Evolutionary conservation across 768 basidiomycete species (phyloP), one percentile per base, ranked within the genome.

Genomic region (Boletellus emodensis): DNA sequence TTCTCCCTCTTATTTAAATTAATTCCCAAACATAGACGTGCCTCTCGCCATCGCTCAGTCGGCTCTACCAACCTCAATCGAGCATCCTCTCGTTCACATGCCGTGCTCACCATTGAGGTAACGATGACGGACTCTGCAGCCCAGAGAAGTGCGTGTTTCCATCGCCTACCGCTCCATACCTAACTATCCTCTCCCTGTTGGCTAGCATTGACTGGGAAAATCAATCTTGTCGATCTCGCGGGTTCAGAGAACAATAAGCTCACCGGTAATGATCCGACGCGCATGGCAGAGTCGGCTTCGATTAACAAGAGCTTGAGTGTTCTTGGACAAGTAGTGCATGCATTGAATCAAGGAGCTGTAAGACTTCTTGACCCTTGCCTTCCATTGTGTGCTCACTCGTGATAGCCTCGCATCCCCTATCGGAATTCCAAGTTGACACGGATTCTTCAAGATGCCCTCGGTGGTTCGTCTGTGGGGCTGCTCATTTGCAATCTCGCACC

Each of bases 201-300:
- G 44, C 20, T 53, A 90, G 89, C 78, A 38, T 64, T 85, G 43
- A 78, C 75, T 2, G 90, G 90, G 10, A 90, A 87, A 64, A 84
- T 93, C 48, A 90, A 90, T 56, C 78, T 94, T 9, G 89, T 93
- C 11, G 92, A 94, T 69, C 77, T 94, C 24, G 92, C 92, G 15
- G 92, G 92, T 24, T 91, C 88, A 0, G 92, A 94, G 70, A 93
- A 93, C 61, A 94, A 93, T 66, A 94, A 90, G 75, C 75, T 87
- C 24, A 93, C 93, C 4, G 91, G 92, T 5, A 94, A 93, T 57
- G 87, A 94, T 62, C 73, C 82, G 1, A 82, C 80, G n/a, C 82
- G 93, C 2, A 91, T 94, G 85, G 82, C 84, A 3, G 93, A 95
- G 69, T 88, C 87, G 4, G 71, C 87, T 3, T 90, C 91, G 15